These are phyloP conservation scores for Suillus variegatus DNA, from an alignment of 768 basidiomycete species.

Conservation along the genomic window DNA sequence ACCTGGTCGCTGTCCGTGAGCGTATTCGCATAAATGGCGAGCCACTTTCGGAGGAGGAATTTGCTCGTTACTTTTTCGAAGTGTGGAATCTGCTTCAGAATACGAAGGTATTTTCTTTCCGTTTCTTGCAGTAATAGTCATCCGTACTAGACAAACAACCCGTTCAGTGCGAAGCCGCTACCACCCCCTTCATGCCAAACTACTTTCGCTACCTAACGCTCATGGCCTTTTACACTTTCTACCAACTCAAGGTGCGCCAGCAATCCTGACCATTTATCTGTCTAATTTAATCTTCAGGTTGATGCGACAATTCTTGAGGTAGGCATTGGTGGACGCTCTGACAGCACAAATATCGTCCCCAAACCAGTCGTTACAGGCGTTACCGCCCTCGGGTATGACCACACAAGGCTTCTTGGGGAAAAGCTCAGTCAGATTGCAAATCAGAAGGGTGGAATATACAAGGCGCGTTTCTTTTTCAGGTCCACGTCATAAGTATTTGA, in stretches of 20 bases:
- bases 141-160: conserved; percentile 5
- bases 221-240: conserved; percentile 88
- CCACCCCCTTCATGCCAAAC: conserved; percentile 73
- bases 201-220: conserved; percentile 96
- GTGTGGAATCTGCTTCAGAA: conserved; percentile 86
- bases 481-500: neutral
- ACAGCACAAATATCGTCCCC: conserved; percentile 95
- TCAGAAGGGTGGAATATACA: conserved; percentile 98
- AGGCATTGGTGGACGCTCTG: conserved; percentile 91
- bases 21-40: conserved; percentile 91
- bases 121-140: conserved; percentile 12
- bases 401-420: conserved; percentile 83
- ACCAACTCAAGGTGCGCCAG: conserved; percentile 57
- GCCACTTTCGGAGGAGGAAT: conserved; percentile 85
- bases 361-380: conserved; percentile 88
- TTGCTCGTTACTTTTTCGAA: conserved; percentile 92
- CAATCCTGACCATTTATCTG: neutral
- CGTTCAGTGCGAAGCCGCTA: conserved; percentile 44
- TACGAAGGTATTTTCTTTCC: conserved; percentile 40
- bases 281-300: conserved; percentile 40
- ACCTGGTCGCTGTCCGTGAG: conserved; percentile 94
- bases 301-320: conserved; percentile 95
- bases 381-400: conserved; percentile 90
- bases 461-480: conserved; percentile 46
- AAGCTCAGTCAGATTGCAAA: conserved; percentile 88